A percentile compares a stretch with the other conserved stretches of the same genome.
Conservation (phyloP, 2,329 filamentous ascomycete species). For the Verticillium klebahnii region DNA sequence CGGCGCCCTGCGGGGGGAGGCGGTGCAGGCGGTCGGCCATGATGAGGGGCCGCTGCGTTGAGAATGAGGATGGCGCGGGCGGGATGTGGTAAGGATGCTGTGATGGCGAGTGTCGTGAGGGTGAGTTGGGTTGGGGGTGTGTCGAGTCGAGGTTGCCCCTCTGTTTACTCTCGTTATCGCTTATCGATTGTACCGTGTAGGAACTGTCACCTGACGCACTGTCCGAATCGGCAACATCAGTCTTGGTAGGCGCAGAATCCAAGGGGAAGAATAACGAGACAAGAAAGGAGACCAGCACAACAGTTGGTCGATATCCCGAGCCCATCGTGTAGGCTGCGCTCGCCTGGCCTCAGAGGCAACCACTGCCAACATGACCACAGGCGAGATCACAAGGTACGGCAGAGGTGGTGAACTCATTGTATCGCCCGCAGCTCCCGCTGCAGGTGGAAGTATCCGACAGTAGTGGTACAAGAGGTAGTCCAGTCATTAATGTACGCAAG, state of each 20-base stretch:
- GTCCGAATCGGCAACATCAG: background rate
- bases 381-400: no score
- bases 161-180: slow-evolving; percentile 10
- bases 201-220: background rate
- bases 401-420: background rate
- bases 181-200: slow-evolving; percentile 5
- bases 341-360: no score
- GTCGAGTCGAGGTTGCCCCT: background rate
- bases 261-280: no score
- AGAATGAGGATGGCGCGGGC: background rate
- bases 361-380: no score
- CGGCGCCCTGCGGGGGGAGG: background rate
- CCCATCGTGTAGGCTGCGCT: no score
- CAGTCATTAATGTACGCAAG: background rate
- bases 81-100: background rate
- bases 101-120: background rate
- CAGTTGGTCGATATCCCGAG: no score
- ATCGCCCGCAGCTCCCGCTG: background rate
- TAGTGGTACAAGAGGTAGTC: background rate
- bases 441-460: background rate
- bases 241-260: background rate
- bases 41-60: background rate
- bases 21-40: slow-evolving; percentile 2
- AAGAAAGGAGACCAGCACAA: background rate
- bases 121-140: background rate